phyloP scores from a whole-genome alignment of 306 rosid genomes.

The Dryas drummondii region DNA sequence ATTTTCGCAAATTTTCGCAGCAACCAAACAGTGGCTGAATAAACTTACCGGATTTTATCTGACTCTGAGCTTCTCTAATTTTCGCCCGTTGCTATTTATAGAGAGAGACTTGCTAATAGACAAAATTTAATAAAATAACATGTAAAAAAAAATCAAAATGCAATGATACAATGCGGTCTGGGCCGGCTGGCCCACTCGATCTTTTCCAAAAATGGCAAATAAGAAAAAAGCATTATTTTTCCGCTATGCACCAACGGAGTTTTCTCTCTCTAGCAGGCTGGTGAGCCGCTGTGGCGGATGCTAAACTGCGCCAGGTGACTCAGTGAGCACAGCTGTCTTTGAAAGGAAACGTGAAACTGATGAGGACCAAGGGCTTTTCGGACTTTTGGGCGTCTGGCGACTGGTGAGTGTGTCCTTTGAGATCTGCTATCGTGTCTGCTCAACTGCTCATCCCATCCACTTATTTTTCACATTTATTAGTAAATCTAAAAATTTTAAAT shows the following conservation, averaged over 20 bases:
- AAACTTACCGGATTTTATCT: conserved; percentile 27
- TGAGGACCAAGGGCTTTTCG: not conserved
- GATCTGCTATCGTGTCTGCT: not conserved
- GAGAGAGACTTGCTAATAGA: not conserved
- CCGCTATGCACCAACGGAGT: not conserved
- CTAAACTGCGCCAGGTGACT: not conserved
- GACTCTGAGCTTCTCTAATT: not conserved
- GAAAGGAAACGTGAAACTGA: not conserved
- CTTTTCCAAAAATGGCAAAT: conserved; percentile 26
- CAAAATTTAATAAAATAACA: not conserved
- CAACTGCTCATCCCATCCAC: not conserved
- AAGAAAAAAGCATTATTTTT: no score
- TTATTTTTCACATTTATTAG: not conserved
- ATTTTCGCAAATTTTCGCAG: conserved; percentile 6
- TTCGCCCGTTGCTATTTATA: not conserved
- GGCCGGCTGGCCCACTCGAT: conserved; percentile 44
- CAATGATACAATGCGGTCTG: conserved; percentile 4
- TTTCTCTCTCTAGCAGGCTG: not conserved
- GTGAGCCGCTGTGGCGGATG: not conserved
- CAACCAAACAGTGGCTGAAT: conserved; percentile 23
- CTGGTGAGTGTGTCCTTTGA: not conserved
- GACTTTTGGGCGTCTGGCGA: not conserved
- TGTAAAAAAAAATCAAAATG: not conserved
- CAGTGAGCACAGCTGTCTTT: not conserved
- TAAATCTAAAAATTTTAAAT: no score